Base-by-base conservation (phyloP, 2,329 filamentous ascomycete species). In the Aspergillus japonicus region DNA sequence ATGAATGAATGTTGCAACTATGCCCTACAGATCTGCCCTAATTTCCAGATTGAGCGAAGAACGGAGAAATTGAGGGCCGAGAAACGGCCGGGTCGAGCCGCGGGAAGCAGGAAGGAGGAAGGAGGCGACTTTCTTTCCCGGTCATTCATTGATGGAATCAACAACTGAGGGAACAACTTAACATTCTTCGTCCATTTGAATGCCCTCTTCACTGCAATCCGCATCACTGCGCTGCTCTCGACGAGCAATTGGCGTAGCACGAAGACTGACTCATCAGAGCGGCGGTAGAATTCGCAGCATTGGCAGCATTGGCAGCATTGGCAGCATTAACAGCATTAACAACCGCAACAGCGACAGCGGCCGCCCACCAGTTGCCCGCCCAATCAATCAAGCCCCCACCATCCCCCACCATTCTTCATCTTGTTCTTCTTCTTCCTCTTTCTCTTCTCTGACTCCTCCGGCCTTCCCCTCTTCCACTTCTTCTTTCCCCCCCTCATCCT, bases 141-240 rank as follows among this genome's bases (percentile, higher is more conserved):
- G 5, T 26, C 21, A 57, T 56, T 57, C n/a, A n/a, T n/a, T n/a
- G 54, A 59, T 54, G 57, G 58, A 19, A 42, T n/a, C 16, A 19
- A 44, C 16, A 7, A 19, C 39, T 16, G 2, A 8, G 11, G 12
- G 11, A 35, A 35, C 14, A 44, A 7, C 16, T 16, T 44, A 44
- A 7, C 16, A 5, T 44, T 44, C 16, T 44, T 16, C 39, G 4
- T 19, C 14, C 16, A 16, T 44, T 65, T 74, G 68, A 67, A 75
- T 75, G 73, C 69, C 67, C 69, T 66, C 58, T 63, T 55, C 65
- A 59, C 50, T 59, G 23, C 50, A 47, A 47, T 51, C 68, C 63
- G 62, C 62, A 54, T 63, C 68, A 59, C 57, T 66, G 55, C 68
- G 68, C 68, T 67, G 68, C 59, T 62, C 64, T 63, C 69, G 63